Evolutionary conservation across 2,329 filamentous ascomycete genomes (phyloP).

Genomic region (Domatiomyces catenatus): DNA sequence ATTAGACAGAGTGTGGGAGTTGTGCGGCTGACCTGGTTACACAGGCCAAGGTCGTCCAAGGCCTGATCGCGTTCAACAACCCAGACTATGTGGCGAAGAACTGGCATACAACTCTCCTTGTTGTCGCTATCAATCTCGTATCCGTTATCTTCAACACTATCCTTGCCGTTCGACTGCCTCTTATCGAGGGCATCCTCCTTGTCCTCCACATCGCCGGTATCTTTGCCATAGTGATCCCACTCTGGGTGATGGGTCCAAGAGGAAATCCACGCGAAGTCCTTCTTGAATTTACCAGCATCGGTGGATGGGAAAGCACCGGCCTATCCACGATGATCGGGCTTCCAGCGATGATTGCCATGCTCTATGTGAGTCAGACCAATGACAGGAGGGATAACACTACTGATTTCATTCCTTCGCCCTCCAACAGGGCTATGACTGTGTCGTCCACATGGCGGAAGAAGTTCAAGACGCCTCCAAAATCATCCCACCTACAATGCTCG

Average conservation of each 20-base stretch:
- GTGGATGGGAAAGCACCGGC: slow-evolving; percentile 25
- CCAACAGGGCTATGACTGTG: slow-evolving; percentile 24
- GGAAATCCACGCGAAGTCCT: slow-evolving; percentile 21
- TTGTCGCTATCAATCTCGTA: slow-evolving; percentile 31
- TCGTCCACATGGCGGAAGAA: slow-evolving; percentile 36
- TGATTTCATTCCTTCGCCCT: slow-evolving; percentile 22
- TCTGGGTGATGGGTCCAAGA: slow-evolving; percentile 23
- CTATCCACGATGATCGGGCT: slow-evolving; percentile 26
- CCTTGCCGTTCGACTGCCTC: slow-evolving; percentile 21
- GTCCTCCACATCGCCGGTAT: slow-evolving; percentile 27
- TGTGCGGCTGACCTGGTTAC: slow-evolving; percentile 21
- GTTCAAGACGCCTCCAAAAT: slow-evolving; percentile 33
- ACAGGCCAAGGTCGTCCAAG: slow-evolving; percentile 33
- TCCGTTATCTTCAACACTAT: slow-evolving; percentile 30
- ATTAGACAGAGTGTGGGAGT: slow-evolving; percentile 26
- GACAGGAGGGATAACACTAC: slow-evolving; percentile 5
- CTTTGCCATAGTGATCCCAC: slow-evolving; percentile 20
- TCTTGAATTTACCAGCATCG: slow-evolving; percentile 23
- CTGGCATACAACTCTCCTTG: slow-evolving; percentile 36
- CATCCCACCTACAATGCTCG: slow-evolving; percentile 35
- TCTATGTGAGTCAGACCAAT: slow-evolving; percentile 18
- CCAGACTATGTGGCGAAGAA: slow-evolving; percentile 26
- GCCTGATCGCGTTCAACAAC: slow-evolving; percentile 28
- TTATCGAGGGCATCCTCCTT: slow-evolving; percentile 25
- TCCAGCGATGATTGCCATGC: slow-evolving; percentile 19